Evolutionary conservation across 768 basidiomycete genomes (phyloP), one percentile per base, ranked within the genome.

Genomic region (Calocera viscosa): DNA sequence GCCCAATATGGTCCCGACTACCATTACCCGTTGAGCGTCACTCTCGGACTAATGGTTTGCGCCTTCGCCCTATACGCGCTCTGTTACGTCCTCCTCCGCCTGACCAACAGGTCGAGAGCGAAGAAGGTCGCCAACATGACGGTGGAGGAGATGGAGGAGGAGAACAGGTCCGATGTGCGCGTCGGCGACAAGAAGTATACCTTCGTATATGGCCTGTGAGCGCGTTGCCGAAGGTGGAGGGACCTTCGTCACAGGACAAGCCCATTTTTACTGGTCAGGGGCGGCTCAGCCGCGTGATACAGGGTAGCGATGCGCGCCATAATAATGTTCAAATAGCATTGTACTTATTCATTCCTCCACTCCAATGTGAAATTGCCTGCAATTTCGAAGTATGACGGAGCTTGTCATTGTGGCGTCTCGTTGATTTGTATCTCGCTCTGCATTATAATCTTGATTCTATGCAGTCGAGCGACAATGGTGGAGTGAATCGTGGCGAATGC

Each of bases 151-250:
- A 49, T 70, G 24, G 63, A 68, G 14, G 64, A 65, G 30, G 69
- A 70, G 66, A 63, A 64, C 28, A 67, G 43, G 2, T 49, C 53
- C 43, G 63, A 65, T 22, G 66, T 67, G 28, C 22, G 69, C 17
- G 35, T 68, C 19, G 69, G 69, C 8, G 68, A 70, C 64, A 70
- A 70, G 66, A 70, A 70, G 68, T 70, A 34, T 3, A 70, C 69
- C n/a, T 70, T 70, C 63, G 49, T 67, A 14, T 69, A 67, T 64
- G 47, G 40, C 26, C 28, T 60, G 26, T 60, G 30, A 60, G 53
- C 19, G 53, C 14, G 53, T 19, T 49, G 10, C 24, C 43, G 19
- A 5, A 38, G 43, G 43, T 47, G 43, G 43, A 47, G 43, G 43
- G 19, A 19, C 8, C 5, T 7, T 7, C 35, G 35, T 38, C 43